These are phyloP conservation scores for Yamadazyma scolyti DNA, from an alignment of 805 yeast species.

Conservation along the genomic window DNA sequence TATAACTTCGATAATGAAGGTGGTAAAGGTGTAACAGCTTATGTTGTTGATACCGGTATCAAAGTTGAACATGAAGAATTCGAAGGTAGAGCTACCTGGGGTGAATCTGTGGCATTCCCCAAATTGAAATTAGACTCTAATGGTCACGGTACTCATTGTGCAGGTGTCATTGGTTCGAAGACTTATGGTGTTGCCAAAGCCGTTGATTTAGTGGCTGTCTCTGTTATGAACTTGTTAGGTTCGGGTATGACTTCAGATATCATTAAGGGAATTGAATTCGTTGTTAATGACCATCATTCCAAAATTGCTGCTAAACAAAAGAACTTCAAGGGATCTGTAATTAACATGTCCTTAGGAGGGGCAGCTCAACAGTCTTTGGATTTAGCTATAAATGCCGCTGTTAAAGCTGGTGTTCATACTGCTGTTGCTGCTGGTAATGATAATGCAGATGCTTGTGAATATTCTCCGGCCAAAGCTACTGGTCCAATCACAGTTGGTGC, in stretches of 20 bases:
- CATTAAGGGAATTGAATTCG: constrained; percentile 39
- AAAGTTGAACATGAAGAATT: constrained; percentile 56
- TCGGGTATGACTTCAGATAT: constrained; percentile 40
- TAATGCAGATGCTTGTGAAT: constrained; percentile 55
- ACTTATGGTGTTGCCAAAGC: constrained; percentile 80
- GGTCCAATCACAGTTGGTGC: constrained; percentile 54
- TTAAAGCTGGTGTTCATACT: constrained; percentile 52
- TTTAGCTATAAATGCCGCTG: constrained; percentile 57
- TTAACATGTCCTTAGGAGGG: constrained; percentile 63
- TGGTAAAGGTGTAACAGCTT: constrained; percentile 57
- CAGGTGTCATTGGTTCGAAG: constrained; percentile 78
- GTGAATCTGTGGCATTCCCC: constrained; percentile 39
- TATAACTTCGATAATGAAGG: constrained; percentile 37
- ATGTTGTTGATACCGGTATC: constrained; percentile 86
- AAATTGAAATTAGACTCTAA: constrained; percentile 50
- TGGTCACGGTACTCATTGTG: constrained; percentile 95
- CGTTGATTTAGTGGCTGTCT: constrained; percentile 37
- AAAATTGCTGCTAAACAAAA: constrained; percentile 21
- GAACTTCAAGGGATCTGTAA: constrained; percentile 58
- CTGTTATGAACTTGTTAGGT: constrained; percentile 38
- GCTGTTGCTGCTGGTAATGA: constrained; percentile 67
- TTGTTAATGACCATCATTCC: constrained; percentile 31
- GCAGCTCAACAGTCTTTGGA: constrained; percentile 55
- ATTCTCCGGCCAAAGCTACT: constrained; percentile 60
- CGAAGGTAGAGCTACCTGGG: constrained; percentile 57